A percentile compares a stretch with the other conserved stretches of the same genome.
Evolutionary conservation across 2,329 filamentous ascomycete genomes (phyloP).

Genomic region (Tolypocladium pustulatum): DNA sequence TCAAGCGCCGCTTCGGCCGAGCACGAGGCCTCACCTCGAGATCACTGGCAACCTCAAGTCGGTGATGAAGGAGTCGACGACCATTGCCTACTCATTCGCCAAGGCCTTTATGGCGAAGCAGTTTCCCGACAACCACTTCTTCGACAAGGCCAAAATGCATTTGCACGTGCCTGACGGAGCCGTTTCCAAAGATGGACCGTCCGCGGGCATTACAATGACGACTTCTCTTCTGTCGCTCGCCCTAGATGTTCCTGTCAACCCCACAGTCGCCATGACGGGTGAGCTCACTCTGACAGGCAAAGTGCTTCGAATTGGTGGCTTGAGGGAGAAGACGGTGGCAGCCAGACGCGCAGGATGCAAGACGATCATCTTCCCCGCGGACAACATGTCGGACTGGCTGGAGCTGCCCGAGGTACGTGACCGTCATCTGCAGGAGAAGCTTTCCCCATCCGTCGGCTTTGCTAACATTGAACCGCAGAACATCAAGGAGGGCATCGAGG

Average conservation of each 20-base stretch:
- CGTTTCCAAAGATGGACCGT: constrained; percentile 87
- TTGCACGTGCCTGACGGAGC: constrained; percentile 95
- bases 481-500: constrained; percentile 93
- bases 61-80: constrained; percentile 96
- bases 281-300: constrained; percentile 96
- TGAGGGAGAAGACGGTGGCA: constrained; percentile 95
- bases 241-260: constrained; percentile 65
- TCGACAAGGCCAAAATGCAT: constrained; percentile 90
- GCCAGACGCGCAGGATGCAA: constrained; percentile 85
- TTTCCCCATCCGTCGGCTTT: too few relatives aligned
- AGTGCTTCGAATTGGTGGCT: constrained; percentile 84
- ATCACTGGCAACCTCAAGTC: constrained; percentile 90
- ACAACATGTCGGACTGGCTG: constrained; percentile 95
- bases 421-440: neutral
- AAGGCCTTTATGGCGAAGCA: constrained; percentile 78
- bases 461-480: constrained; percentile 48
- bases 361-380: constrained; percentile 87
- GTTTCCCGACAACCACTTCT: constrained; percentile 88
- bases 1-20: constrained; percentile 65
- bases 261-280: constrained; percentile 93
- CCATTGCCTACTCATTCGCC: constrained; percentile 91
- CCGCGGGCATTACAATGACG: constrained; percentile 97
- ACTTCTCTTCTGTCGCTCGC: constrained; percentile 81
- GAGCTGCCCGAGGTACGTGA: constrained; percentile 84
- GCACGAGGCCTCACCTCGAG: constrained; percentile 69